Percentiles rank a stretch among this genome's conserved stretches.
Evolutionary conservation across 2,329 filamentous ascomycete genomes (phyloP).

Genomic region (Ceratocystis eucalypticola): DNA sequence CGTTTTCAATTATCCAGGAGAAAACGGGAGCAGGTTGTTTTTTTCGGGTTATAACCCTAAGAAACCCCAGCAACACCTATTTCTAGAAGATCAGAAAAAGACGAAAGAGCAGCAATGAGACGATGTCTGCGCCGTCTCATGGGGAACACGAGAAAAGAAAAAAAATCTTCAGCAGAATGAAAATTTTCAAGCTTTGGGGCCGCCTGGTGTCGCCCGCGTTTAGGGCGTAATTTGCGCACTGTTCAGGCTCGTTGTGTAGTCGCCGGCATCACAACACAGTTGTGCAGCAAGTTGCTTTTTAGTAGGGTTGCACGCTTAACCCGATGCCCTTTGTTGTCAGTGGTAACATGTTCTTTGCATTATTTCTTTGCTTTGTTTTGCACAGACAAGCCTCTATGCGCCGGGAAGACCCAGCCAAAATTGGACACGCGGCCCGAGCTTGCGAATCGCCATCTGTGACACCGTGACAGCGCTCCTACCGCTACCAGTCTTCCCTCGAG

Average conservation of each 20-base stretch:
- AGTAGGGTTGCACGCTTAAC: not conserved
- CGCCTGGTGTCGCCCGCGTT: not conserved
- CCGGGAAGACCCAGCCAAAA: not conserved
- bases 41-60: not conserved
- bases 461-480: conserved; percentile 6
- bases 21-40: not conserved
- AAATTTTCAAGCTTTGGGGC: conserved; percentile 3
- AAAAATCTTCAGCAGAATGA: not conserved
- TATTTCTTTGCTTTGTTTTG: not conserved
- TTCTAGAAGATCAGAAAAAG: not conserved
- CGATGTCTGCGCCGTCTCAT: no score
- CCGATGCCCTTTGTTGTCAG: no score
- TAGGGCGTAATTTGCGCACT: not conserved
- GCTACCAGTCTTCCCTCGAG: not conserved
- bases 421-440: conserved; percentile 3
- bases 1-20: not conserved
- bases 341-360: not conserved
- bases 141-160: not conserved
- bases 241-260: not conserved
- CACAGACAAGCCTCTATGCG: not conserved
- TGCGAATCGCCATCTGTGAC: conserved; percentile 2
- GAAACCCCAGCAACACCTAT: accelerated
- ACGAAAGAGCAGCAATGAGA: not conserved
- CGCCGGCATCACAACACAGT: no score
- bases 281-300: no score